Conservation (phyloP, 495 filamentous ascomycete species). For the Articulospora tetracladia region DNA sequence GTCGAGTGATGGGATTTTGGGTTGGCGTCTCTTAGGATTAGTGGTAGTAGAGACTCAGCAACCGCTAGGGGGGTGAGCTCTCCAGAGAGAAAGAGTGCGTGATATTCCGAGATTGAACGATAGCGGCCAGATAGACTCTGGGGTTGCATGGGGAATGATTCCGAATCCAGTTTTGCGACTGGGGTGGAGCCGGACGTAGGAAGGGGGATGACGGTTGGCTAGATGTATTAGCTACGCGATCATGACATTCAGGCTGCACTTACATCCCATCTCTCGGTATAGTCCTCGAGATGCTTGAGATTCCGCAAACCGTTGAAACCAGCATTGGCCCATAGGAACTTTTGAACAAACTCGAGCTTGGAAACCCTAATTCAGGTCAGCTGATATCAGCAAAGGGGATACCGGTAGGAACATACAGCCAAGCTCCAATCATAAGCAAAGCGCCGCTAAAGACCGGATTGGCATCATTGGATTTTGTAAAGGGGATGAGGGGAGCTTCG, state of each 20-base stretch:
- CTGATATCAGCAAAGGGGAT: slow-evolving; percentile 1
- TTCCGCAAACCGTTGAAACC: slow-evolving; percentile 61
- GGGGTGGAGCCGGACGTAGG: slow-evolving; percentile 24
- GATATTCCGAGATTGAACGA: slow-evolving; percentile 73
- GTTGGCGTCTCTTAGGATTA: slow-evolving; percentile 56
- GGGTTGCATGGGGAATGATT: slow-evolving; percentile 30
- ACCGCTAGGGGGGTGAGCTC: slow-evolving; percentile 68
- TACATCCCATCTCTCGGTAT: slow-evolving; percentile 62
- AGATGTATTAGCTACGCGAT: slow-evolving; percentile 1
- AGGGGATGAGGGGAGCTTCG: slow-evolving; percentile 19
- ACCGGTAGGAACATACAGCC: slow-evolving; percentile 16
- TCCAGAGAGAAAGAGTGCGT: slow-evolving; percentile 64
- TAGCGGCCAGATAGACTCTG: slow-evolving; percentile 44
- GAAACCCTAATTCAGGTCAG: slow-evolving; percentile 41
- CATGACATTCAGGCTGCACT: background rate
- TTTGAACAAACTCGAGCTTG: slow-evolving; percentile 49
- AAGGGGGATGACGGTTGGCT: slow-evolving; percentile 77
- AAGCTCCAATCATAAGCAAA: slow-evolving; percentile 13
- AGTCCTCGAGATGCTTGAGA: slow-evolving; percentile 52
- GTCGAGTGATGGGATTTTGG: slow-evolving; percentile 55
- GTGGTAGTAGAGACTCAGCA: slow-evolving; percentile 61
- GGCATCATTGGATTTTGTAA: slow-evolving; percentile 17
- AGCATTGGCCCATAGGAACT: slow-evolving; percentile 70
- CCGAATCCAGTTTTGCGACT: slow-evolving; percentile 31
- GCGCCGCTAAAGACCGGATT: slow-evolving; percentile 23